Evolutionary conservation across 768 basidiomycete species (phyloP).

Genomic region (Russula griseocarnosa): DNA sequence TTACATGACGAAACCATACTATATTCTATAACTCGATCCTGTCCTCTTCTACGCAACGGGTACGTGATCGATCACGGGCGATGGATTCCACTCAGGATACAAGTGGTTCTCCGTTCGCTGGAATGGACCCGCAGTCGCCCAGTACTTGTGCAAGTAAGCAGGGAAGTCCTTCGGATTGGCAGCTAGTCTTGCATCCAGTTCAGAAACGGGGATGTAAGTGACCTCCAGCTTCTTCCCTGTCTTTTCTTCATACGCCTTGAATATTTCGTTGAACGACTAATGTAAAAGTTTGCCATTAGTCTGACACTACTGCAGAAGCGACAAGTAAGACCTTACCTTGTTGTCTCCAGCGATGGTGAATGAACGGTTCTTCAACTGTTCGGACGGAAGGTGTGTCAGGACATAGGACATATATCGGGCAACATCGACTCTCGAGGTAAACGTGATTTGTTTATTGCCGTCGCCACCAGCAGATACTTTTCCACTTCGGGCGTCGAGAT

Average conservation of each 20-base stretch:
- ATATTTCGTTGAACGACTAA: background rate
- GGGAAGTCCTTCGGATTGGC: background rate
- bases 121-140: constrained; percentile 5
- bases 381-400: too few relatives aligned
- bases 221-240: background rate
- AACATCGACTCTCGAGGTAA: too few relatives aligned
- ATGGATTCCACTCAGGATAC: constrained; percentile 16
- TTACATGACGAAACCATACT: background rate
- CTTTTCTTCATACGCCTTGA: background rate
- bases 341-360: too few relatives aligned
- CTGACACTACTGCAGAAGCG: too few relatives aligned
- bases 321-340: too few relatives aligned
- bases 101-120: constrained; percentile 14
- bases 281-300: too few relatives aligned
- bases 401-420: too few relatives aligned
- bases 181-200: background rate
- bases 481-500: too few relatives aligned
- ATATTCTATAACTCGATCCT: too few relatives aligned
- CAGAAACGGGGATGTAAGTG: background rate
- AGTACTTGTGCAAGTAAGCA: background rate
- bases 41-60: background rate
- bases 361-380: too few relatives aligned
- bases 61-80: background rate
- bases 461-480: too few relatives aligned
- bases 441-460: too few relatives aligned